Base-by-base conservation (phyloP, 768 basidiomycete species). In the Brasilioporus rufonigricans region DNA sequence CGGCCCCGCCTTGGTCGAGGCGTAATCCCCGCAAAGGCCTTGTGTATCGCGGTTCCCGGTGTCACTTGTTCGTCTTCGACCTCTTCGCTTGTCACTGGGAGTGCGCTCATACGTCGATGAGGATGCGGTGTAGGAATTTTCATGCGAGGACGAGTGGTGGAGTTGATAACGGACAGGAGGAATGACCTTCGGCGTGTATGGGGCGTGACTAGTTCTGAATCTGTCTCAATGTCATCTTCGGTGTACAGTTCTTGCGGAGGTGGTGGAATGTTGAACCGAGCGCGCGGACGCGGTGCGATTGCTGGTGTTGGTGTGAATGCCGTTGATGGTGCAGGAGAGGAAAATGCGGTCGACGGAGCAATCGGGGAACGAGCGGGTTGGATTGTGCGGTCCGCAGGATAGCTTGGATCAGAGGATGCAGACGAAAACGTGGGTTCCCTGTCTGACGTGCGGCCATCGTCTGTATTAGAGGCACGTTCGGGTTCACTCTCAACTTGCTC, bases 141-240 rank as follows among this genome's bases (percentile, higher is more conserved):
- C 50, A 82, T 75, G 10, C 86, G 81, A 0, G 91, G 89, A 31
- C 90, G 84, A 5, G 87, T 75, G 2, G 86, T 90, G 6, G 91
- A 91, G 64, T 91, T 87, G 65, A 94, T 88, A 9, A 93, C 87
- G 10, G 84, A 85, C 36, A 94, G 80, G 13, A 94, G 80, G 74
- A 94, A 93, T 1, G 89, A 91, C 16, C 84, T 83, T 38, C 89
- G 84, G 56, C 87, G 85, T 13, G 85, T 81, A 58, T 80, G 77
- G 3, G 89, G 91, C 2, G 90, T 93, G 40, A 84, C 68, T 4
- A 79, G 79, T 38, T 83, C 78, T 5, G 77, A 72, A 36, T 75
- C 71, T 13, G 57, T 50, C 19, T 65, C 64, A 18, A 60, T 66
- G 16, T 73, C 75, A 3, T 66, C 71, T 39, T 70, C 63, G 11